Evolutionary conservation across 129 eudicot genomes (phyloP).

Genomic region (Apium graveolens): DNA sequence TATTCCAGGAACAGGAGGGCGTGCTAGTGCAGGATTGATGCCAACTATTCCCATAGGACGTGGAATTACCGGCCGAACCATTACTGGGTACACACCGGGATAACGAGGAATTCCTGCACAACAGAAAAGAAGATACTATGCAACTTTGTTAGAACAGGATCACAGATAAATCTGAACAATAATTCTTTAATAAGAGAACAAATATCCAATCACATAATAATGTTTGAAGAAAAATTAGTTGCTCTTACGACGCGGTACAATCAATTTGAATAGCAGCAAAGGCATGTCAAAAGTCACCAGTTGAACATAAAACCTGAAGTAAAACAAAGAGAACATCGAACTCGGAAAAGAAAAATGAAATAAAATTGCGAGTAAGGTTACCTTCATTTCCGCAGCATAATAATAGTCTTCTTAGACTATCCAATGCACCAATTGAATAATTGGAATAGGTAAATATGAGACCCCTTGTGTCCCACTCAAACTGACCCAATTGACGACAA

Average conservation of each 20-base stretch:
- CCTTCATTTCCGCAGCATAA: constrained; percentile 66
- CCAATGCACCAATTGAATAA: constrained; percentile 59
- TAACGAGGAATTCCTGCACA: constrained; percentile 76
- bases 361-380: constrained; percentile 45
- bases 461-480: constrained; percentile 38
- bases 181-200: background rate
- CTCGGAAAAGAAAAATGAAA: constrained; percentile 33
- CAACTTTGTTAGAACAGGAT: constrained; percentile 50
- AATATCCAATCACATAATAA: constrained; percentile 10
- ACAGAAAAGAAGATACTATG: constrained; percentile 52
- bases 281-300: constrained; percentile 71
- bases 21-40: constrained; percentile 48
- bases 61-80: constrained; percentile 64
- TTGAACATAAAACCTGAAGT: constrained; percentile 83
- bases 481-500: constrained; percentile 31
- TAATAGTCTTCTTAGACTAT: constrained; percentile 53
- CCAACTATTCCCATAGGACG: constrained; percentile 45
- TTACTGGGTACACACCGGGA: constrained; percentile 52
- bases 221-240: constrained; percentile 17
- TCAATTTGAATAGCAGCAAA: constrained; percentile 66
- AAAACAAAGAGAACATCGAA: constrained; percentile 41
- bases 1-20: constrained; percentile 60
- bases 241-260: constrained; percentile 54
- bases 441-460: constrained; percentile 42
- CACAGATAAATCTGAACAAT: background rate